Percentiles rank a stretch among this genome's conserved stretches.
phyloP scores from a whole-genome alignment of 208 protist genomes.

The Leishmania tarentolae region DNA sequence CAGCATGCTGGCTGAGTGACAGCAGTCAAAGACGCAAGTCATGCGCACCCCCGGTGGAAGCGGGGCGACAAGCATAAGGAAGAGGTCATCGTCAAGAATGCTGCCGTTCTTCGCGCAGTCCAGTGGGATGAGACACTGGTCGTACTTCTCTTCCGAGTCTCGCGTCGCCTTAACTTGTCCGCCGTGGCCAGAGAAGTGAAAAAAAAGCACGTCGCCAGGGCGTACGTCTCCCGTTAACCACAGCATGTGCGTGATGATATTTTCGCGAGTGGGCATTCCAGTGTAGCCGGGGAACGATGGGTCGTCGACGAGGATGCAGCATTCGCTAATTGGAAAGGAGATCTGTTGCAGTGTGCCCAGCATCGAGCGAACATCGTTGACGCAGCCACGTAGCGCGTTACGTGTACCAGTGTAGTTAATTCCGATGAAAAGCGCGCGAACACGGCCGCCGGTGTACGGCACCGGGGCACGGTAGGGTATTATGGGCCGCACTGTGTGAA shows the following conservation, averaged over 20 bases:
- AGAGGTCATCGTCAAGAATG: slow-evolving; percentile 92
- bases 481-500: slow-evolving; percentile 46
- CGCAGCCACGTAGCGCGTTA: slow-evolving; percentile 74
- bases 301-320: slow-evolving; percentile 88
- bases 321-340: slow-evolving; percentile 79
- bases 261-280: slow-evolving; percentile 72
- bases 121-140: slow-evolving; percentile 84
- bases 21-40: slow-evolving; percentile 94
- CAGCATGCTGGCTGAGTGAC: slow-evolving; percentile 90
- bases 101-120: slow-evolving; percentile 69
- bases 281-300: slow-evolving; percentile 73
- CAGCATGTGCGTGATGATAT: slow-evolving; percentile 86
- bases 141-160: slow-evolving; percentile 76
- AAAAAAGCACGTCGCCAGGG: slow-evolving; percentile 89
- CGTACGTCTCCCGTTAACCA: slow-evolving; percentile 80
- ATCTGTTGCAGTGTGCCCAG: slow-evolving; percentile 79
- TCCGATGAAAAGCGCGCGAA: slow-evolving; percentile 90
- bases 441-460: slow-evolving; percentile 83
- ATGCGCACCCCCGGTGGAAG: slow-evolving; percentile 84
- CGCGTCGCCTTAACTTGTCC: slow-evolving; percentile 50
- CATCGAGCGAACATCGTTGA: slow-evolving; percentile 89
- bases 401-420: slow-evolving; percentile 89
- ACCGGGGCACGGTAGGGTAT: slow-evolving; percentile 74
- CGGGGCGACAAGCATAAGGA: slow-evolving; percentile 68
- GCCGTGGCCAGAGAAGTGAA: slow-evolving; percentile 93